Base-by-base conservation (phyloP, 441 rosid species). In the Arabidopsis lyrata region DNA sequence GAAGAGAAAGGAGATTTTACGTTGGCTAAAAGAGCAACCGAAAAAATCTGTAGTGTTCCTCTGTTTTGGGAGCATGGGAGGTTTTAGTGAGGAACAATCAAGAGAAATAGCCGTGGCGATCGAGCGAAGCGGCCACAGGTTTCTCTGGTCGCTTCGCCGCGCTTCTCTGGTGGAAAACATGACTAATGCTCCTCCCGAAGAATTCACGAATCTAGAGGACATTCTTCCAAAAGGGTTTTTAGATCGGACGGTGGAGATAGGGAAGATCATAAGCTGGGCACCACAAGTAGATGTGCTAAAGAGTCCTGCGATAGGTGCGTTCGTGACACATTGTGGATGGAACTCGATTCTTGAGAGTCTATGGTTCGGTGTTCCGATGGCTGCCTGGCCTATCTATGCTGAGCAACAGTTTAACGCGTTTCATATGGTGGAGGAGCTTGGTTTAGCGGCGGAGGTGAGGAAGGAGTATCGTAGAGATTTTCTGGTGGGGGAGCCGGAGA, bases 1-100 rank as follows among this genome's bases (percentile, higher is more conserved):
- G 47, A 62, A 52, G 63, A 60, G 4, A 44, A 34, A 1, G 20
- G 34, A 52, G 68, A 72, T 35, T 65, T 70, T 68, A 29, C 10
- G 36, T 10, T 91, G 97, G 92, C 81, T 91, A 3, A 85, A 84
- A 47, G 66, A 69, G 57, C 94, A 89, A 42, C 85, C 90, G 2
- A 57, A 58, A 0, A 53, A 53, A n/a, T 86, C 92, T 3, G 93
- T 88, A 1, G 82, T 86, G 60, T 90, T 88, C 73, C 73, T 90
- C 36, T 88, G 94, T 52, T 90, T 88, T 41, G 93, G 96, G 73
- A 87, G 90, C 80, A 50, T 13, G 84, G 93, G 92, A 68, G 68
- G 85, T 31, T 82, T 90, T 4, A 15, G 14, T 53, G 73, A n/a
- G 41, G 83, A 84, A 5, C 90, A 87, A 57, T 71, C 82, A 29